Percentiles rank a stretch among this genome's conserved stretches.
These are phyloP conservation scores for Funneliformis geosporum DNA, from an alignment of 192 early-diverging fungal genomes.

Conservation along the genomic window DNA sequence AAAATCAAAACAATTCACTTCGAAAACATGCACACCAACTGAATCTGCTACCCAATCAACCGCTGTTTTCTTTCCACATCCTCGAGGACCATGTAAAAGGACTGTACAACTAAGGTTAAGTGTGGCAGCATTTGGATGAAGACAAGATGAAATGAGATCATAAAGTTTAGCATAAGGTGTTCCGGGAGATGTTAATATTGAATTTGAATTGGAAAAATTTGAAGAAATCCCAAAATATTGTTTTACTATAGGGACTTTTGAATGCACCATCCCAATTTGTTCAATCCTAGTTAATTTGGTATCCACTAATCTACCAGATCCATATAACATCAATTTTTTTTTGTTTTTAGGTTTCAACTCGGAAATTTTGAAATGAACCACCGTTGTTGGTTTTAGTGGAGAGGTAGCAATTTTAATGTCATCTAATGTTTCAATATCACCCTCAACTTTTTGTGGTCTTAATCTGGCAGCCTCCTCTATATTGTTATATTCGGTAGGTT, in stretches of 20 bases:
- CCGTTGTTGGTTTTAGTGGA: constrained; percentile 31
- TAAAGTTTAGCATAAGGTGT: constrained; percentile 50
- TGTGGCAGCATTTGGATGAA: constrained; percentile 73
- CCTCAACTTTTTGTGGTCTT: constrained; percentile 42
- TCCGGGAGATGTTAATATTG: constrained; percentile 35
- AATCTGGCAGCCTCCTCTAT: constrained; percentile 52
- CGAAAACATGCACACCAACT: constrained; percentile 78
- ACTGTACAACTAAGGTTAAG: constrained; percentile 70
- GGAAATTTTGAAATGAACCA: constrained; percentile 59
- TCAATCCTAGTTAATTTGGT: constrained; percentile 60
- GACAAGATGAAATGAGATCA: constrained; percentile 64
- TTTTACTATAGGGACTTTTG: constrained; percentile 51
- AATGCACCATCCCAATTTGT: constrained; percentile 64
- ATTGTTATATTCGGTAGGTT: constrained; percentile 11
- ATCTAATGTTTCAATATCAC: constrained; percentile 40
- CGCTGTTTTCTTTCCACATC: constrained; percentile 80
- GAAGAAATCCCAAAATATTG: constrained; percentile 35
- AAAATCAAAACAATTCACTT: constrained; percentile 79
- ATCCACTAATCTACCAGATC: constrained; percentile 41
- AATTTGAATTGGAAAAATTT: constrained; percentile 40
- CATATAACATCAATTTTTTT: constrained; percentile 25
- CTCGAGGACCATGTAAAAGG: constrained; percentile 77
- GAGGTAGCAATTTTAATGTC: constrained; percentile 39
- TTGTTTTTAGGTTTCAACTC: constrained; percentile 31
- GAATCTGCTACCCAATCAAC: constrained; percentile 64